Evolutionary conservation across 306 rosid genomes (phyloP), one percentile per base, ranked within the genome.

Genomic region (Rosa chinensis): DNA sequence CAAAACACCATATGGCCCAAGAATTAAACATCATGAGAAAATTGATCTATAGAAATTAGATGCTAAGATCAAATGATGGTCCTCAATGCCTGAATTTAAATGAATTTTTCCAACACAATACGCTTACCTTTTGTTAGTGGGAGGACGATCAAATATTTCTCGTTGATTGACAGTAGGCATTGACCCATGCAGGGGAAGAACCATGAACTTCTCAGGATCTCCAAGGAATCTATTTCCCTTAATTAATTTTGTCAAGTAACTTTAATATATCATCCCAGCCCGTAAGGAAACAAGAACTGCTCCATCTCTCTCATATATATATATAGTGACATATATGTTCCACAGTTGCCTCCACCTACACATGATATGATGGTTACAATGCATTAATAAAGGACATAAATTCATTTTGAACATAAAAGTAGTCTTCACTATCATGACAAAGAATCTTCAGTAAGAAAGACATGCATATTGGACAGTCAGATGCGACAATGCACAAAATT

Each of bases 231-330:
- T 85, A 78, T 90, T 92, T 75, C 70, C 90, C 81, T 90, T 88
- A 85, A 32, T 32, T 32, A 32, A 91, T 84, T 87, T 92, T 87
- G 76, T 89, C 99, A 74, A 87, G 85, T 66, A 94, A 84, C 87
- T 92, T 92, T 77, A 97, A 91, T 53, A 94, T 94, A 70, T 94
- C 99, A 79, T 94, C 99, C 99, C 99, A 94, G 49, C 99, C 99
- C 3, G 95, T 94, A 62, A 94, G 93, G 88, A 94, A 48, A 94
- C 94, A 55, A 95, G 97, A 85, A 94, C 82, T 73, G 97, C 99
- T 80, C 97, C 99, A 70, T 82, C 85, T 81, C 85, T 91, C 84
- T 90, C 99, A 75, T n/a, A n/a, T n/a, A n/a, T n/a, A n/a, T n/a
- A n/a, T n/a, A n/a, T 81, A 89, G 82, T 89, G 83, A 84, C 95